phyloP scores from a whole-genome alignment of 768 basidiomycete genomes.

The Lactarius pseudohatsudake region DNA sequence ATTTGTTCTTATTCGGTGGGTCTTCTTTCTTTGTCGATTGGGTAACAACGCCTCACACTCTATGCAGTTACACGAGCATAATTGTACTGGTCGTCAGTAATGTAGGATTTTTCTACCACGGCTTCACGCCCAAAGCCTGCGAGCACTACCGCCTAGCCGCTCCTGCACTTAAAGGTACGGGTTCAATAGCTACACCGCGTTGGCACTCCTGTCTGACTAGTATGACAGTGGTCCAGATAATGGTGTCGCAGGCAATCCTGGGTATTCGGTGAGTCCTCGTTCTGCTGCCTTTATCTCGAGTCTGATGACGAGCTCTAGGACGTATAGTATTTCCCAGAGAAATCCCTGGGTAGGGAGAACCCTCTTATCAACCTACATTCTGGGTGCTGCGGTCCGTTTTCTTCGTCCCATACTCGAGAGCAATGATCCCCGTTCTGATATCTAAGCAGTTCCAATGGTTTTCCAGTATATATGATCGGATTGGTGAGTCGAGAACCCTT shows the following conservation, averaged over 20 bases:
- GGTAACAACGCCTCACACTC: neutral
- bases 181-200: neutral
- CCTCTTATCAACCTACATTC: conserved; percentile 42
- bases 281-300: neutral
- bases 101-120: conserved; percentile 55
- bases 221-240: conserved; percentile 56
- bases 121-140: conserved; percentile 51
- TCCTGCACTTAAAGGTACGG: conserved; percentile 63
- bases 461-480: conserved; percentile 50
- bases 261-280: conserved; percentile 49
- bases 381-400: conserved; percentile 44
- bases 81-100: conserved; percentile 50
- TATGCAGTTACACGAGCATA: conserved; percentile 45
- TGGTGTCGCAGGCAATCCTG: conserved; percentile 65
- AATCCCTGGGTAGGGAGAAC: conserved; percentile 41
- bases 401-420: neutral
- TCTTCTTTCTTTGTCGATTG: neutral
- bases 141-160: conserved; percentile 49
- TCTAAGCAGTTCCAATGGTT: conserved; percentile 52
- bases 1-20: conserved; percentile 26
- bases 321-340: conserved; percentile 57
- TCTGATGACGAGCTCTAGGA: conserved; percentile 37
- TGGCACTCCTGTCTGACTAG: neutral
- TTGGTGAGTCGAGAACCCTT: conserved; percentile 40
- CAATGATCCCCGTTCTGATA: neutral